Evolutionary conservation across 225 moss, liverwort and hornwort species (phyloP), one percentile per base, ranked within the genome.

Genomic region (Climacium dendroides): DNA sequence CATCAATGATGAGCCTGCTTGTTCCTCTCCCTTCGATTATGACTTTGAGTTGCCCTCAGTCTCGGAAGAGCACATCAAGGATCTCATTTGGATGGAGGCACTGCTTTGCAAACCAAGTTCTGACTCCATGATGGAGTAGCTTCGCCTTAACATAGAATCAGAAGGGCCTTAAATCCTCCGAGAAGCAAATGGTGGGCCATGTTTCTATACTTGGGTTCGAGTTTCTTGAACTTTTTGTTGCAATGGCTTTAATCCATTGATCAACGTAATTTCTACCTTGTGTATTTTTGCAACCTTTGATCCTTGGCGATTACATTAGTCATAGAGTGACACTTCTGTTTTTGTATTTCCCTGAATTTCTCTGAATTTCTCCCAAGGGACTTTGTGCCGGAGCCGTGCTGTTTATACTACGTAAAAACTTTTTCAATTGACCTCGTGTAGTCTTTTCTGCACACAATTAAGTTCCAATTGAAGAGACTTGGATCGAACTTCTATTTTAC

Each of bases 11-110:
- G 93, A 93, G 89, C 67, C 83, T 83, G 14, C 86, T 53, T 90
- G 87, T 80, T 53, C 62, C 43, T 59, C 71, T 60, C 91, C 91
- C 90, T 91, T 91, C 28, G 89, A 90, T 41, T 93, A 88, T 15
- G 93, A 93, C 89, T 93, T 93, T 29, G 93, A 92, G 48, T 87
- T 89, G 84, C 87, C 89, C 65, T 90, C 93, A 39, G 89, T 93
- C 50, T 91, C 93, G 28, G 91, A 93, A 84, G 93, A 93, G 89
- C 87, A 93, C 78, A 89, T 93, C 93, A 93, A 93, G 91, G 91
- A 93, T 83, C 89, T 91, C 71, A 90, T 93, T 64, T 88, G 90
- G 87, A 90, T 84, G 62, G 93, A 93, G 87, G 91, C 91, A 52
- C 77, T 92, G 53, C 32, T 83, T 62, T 93, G 86, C 55, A 89